These are phyloP conservation scores for Kewa caespitosa DNA, from an alignment of 179 eudicot genomes.

Conservation along the genomic window DNA sequence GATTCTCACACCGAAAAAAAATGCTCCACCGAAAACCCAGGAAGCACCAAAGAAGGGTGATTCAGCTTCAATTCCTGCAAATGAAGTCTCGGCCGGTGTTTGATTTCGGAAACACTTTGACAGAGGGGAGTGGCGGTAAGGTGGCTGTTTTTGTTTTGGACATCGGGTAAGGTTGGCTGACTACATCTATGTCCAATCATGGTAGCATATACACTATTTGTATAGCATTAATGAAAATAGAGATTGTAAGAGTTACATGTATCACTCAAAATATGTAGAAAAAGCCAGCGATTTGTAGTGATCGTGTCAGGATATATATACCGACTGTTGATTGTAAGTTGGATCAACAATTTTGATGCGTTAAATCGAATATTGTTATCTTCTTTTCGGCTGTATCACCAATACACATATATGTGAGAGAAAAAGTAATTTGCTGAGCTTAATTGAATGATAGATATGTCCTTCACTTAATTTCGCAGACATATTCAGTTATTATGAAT, in stretches of 20 bases:
- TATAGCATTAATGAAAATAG: slow-evolving; percentile 30
- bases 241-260: slow-evolving; percentile 19
- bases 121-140: slow-evolving; percentile 5
- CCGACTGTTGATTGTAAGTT: too few species aligned
- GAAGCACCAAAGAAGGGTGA: slow-evolving; percentile 56
- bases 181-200: slow-evolving; percentile 6
- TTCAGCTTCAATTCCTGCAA: slow-evolving; percentile 19
- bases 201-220: slow-evolving; percentile 16
- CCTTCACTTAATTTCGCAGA: too few species aligned
- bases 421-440: too few species aligned
- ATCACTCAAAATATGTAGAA: slow-evolving; percentile 24
- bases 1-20: slow-evolving; percentile 74
- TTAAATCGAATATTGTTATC: too few species aligned
- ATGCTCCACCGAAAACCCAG: slow-evolving; percentile 48
- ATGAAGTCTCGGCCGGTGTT: slow-evolving; percentile 33
- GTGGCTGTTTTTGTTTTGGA: slow-evolving; percentile 10
- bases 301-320: background rate
- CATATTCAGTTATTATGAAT: too few species aligned
- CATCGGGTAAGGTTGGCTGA: too few species aligned
- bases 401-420: too few species aligned
- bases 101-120: slow-evolving; percentile 3
- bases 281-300: slow-evolving; percentile 15
- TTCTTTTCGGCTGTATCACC: too few species aligned
- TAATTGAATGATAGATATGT: too few species aligned
- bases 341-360: too few species aligned